Evolutionary conservation across 306 rosid genomes (phyloP), one percentile per base, ranked within the genome.

Genomic region (Trifolium repens): DNA sequence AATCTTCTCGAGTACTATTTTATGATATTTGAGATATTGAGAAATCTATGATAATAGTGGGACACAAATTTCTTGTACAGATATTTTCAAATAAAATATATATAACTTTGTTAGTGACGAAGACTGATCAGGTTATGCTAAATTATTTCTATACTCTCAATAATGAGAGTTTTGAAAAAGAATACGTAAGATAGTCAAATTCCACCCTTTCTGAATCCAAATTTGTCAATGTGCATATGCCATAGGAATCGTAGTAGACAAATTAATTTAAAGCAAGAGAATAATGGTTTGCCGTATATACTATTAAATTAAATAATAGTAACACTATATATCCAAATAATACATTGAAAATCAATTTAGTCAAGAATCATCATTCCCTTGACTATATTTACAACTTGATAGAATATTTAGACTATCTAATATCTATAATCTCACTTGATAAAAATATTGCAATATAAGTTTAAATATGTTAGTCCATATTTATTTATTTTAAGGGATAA

Each of bases 281-380:
- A 44, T 22, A 57, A 58, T 66, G n/a, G 22, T 55, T 67, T 69
- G 42, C 27, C 64, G 13, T 77, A 12, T 17, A 17, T 17, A 17
- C 19, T 17, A 17, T 17, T 17, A 15, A 59, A 58, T 39, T 76
- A 40, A 35, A 6, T 32, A 32, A 37, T 24, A 52, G 17, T 4
- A 17, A n/a, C 57, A 77, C 47, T n/a, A 26, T 60, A 26, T 10
- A 27, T 27, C 14, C 42, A 17, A 32, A 32, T 30, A 30, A 30
- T 1, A 32, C 6, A 32, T 4, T 32, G 54, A 43, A 17, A 43
- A 76, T 26, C 16, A 52, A 52, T 26, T 77, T 2, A 58, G 75
- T 57, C 14, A 68, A 68, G 17, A 22, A 5, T 22, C 54, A 69
- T 35, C 49, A 16, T 44, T 77, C 47, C 67, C 69, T 43, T 60